Evolutionary conservation across 2,329 filamentous ascomycete species (phyloP).

Genomic region (Davidsoniella virescens): DNA sequence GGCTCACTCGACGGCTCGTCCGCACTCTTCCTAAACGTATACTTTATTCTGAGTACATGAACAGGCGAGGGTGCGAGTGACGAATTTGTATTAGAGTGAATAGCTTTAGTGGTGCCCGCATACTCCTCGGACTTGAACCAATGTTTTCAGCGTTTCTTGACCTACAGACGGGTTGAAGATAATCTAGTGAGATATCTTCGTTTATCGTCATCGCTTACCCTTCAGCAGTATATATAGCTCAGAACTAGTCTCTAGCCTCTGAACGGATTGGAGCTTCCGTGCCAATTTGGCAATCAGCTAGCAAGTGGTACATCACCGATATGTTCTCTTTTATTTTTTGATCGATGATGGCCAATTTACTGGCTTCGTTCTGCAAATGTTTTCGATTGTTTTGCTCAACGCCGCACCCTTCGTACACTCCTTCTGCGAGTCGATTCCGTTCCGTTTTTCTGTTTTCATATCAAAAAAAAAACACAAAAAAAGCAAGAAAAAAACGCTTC

Average conservation of each 20-base stretch:
- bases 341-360: not conserved
- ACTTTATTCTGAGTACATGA: not conserved
- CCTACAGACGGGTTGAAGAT: not conserved
- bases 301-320: not conserved
- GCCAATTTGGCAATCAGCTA: too few species aligned
- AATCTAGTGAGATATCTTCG: conserved; percentile 2
- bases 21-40: not conserved
- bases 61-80: not conserved
- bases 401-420: not conserved
- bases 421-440: not conserved
- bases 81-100: too few species aligned
- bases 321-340: conserved; percentile 1
- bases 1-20: conserved; percentile 1
- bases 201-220: conserved; percentile 1
- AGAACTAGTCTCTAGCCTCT: not conserved
- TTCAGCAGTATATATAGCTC: not conserved
- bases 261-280: not conserved
- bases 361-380: too few species aligned
- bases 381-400: too few species aligned
- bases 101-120: too few species aligned
- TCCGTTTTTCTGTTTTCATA: not conserved
- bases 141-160: conserved; percentile 11
- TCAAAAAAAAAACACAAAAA: not conserved
- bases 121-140: not conserved
- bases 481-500: conserved; percentile 3